Evolutionary conservation across 768 basidiomycete genomes (phyloP).

Genomic region (Mycena albidolilacea): DNA sequence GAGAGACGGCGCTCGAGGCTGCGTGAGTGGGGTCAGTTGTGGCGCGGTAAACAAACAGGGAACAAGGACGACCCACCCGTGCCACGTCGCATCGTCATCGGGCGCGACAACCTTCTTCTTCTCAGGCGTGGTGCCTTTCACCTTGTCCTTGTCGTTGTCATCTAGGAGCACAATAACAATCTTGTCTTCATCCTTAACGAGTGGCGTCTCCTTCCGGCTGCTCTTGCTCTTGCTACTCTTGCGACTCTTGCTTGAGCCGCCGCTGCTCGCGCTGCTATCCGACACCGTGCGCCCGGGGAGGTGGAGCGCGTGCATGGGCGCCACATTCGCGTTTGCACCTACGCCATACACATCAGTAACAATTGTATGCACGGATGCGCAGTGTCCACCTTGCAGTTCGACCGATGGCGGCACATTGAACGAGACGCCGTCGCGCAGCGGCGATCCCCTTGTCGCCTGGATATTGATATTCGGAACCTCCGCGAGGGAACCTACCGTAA

Average conservation of each 20-base stretch:
- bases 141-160: slow-evolving; percentile 25
- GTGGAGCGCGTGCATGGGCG: background rate
- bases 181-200: slow-evolving; percentile 24
- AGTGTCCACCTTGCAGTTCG: background rate
- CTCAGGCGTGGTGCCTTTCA: no score
- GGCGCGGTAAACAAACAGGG: background rate
- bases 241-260: slow-evolving; percentile 22
- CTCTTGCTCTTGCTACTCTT: slow-evolving; percentile 26
- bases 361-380: background rate
- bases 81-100: slow-evolving; percentile 29
- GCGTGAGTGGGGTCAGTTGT: background rate
- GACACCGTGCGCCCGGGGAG: slow-evolving; percentile 33
- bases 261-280: slow-evolving; percentile 34
- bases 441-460: slow-evolving; percentile 12
- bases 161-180: slow-evolving; percentile 37
- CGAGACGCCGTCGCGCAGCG: slow-evolving; percentile 32
- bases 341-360: background rate
- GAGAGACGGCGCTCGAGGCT: slow-evolving; percentile 33
- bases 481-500: background rate
- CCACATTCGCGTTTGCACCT: slow-evolving; percentile 8
- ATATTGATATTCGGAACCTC: background rate
- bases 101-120: background rate
- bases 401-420: slow-evolving; percentile 15
- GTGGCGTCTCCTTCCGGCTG: slow-evolving; percentile 13
- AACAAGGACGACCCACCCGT: slow-evolving; percentile 27